Evolutionary conservation across 345 rosid genomes (phyloP).

Genomic region (Melaleuca quinquenervia): DNA sequence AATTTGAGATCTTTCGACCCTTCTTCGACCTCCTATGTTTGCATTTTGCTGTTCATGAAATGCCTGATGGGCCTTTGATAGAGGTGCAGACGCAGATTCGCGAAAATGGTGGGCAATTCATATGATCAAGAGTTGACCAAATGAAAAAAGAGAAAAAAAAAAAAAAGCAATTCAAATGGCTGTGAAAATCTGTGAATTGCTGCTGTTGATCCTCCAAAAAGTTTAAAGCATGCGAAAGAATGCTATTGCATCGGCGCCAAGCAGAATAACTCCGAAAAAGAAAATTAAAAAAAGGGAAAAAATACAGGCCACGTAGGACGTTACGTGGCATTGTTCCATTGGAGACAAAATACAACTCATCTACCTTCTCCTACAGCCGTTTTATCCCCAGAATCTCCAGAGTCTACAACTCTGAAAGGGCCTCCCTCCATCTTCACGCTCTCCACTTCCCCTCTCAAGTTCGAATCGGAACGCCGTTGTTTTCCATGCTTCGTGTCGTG

Average conservation of each 20-base stretch:
- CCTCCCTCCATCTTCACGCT: neutral
- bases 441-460: neutral
- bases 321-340: neutral
- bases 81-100: neutral
- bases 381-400: neutral
- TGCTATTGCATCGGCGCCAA: neutral
- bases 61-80: neutral
- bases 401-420: neutral
- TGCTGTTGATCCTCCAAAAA: neutral
- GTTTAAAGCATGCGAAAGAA: neutral
- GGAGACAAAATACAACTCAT: neutral
- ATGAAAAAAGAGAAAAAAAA: neutral
- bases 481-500: rapidly evolving
- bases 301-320: neutral
- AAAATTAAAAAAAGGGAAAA: too few species aligned
- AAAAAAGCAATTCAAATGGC: too few species aligned
- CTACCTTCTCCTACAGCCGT: neutral
- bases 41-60: neutral
- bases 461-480: neutral
- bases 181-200: neutral
- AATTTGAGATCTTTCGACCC: neutral
- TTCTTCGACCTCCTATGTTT: neutral
- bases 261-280: neutral
- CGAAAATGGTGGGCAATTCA: neutral
- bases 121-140: neutral